These are phyloP conservation scores for Soucietia sequanensis DNA, from an alignment of 805 yeast genomes.

Conservation along the genomic window DNA sequence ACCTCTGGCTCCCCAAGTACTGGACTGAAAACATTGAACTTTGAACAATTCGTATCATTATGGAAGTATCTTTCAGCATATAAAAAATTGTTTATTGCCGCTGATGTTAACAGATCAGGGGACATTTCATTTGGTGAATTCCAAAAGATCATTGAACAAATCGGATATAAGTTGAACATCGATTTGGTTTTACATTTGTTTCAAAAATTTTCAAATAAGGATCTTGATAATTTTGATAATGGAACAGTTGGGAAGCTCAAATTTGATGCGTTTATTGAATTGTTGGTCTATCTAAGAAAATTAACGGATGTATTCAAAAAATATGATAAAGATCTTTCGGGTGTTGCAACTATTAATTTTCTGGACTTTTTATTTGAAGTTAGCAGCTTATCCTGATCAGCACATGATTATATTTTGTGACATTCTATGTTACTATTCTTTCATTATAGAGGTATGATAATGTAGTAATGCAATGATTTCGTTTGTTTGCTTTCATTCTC, in stretches of 20 bases:
- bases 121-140: constrained; percentile 67
- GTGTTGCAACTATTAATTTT: constrained; percentile 64
- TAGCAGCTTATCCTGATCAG: constrained; percentile 27
- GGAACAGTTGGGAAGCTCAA: constrained; percentile 47
- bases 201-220: constrained; percentile 49
- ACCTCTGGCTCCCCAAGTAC: constrained; percentile 18
- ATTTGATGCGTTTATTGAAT: constrained; percentile 80
- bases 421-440: no score
- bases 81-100: constrained; percentile 60
- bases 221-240: constrained; percentile 20
- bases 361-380: constrained; percentile 63
- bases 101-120: constrained; percentile 58
- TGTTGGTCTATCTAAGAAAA: constrained; percentile 71
- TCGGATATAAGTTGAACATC: constrained; percentile 62
- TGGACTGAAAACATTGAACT: constrained; percentile 29
- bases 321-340: constrained; percentile 72
- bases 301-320: constrained; percentile 77
- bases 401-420: no score
- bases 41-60: constrained; percentile 62
- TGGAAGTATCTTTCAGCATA: constrained; percentile 71
- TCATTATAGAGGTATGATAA: no score
- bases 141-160: constrained; percentile 57
- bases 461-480: no score
- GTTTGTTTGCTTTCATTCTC: no score
- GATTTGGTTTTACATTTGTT: constrained; percentile 58